Conservation (phyloP, 805 yeast species). For the Nakazawaea sp. region DNA sequence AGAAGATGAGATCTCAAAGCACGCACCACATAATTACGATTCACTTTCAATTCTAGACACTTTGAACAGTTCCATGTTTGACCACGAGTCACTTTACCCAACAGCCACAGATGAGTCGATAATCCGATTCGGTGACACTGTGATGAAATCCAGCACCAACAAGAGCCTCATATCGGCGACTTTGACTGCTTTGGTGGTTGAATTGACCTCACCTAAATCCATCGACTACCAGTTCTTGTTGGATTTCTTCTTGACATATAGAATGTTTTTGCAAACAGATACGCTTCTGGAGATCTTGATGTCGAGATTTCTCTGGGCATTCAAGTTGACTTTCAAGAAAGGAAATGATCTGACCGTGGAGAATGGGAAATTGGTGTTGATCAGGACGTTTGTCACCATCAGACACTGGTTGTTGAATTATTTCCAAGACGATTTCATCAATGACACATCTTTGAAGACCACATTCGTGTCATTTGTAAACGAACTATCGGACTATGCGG, state of each 20-base stretch:
- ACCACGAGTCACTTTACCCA: slow-evolving; percentile 24
- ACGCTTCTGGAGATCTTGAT: slow-evolving; percentile 55
- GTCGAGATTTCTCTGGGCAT: slow-evolving; percentile 68
- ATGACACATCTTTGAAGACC: slow-evolving; percentile 39
- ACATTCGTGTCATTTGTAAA: slow-evolving; percentile 36
- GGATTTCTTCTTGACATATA: slow-evolving; percentile 81
- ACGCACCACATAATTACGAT: not conserved
- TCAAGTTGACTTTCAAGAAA: slow-evolving; percentile 24
- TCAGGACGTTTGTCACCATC: slow-evolving; percentile 79
- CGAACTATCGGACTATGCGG: slow-evolving; percentile 20
- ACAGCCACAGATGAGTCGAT: slow-evolving; percentile 21
- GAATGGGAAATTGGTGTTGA: slow-evolving; percentile 58
- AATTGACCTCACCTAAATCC: slow-evolving; percentile 63
- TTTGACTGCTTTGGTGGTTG: slow-evolving; percentile 40
- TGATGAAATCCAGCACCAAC: not conserved
- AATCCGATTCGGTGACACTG: slow-evolving; percentile 2
- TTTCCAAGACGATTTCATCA: slow-evolving; percentile 76
- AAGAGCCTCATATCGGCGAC: slow-evolving; percentile 18
- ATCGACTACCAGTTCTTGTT: slow-evolving; percentile 74
- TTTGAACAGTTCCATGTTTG: slow-evolving; percentile 16
- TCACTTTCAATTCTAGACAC: slow-evolving; percentile 1
- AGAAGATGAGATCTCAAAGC: not conserved
- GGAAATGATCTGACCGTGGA: slow-evolving; percentile 20
- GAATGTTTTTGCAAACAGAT: slow-evolving; percentile 57
- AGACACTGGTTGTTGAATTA: slow-evolving; percentile 90